phyloP scores from a whole-genome alignment of 495 filamentous ascomycete species.

The Thermothielavioides terrestris region DNA sequence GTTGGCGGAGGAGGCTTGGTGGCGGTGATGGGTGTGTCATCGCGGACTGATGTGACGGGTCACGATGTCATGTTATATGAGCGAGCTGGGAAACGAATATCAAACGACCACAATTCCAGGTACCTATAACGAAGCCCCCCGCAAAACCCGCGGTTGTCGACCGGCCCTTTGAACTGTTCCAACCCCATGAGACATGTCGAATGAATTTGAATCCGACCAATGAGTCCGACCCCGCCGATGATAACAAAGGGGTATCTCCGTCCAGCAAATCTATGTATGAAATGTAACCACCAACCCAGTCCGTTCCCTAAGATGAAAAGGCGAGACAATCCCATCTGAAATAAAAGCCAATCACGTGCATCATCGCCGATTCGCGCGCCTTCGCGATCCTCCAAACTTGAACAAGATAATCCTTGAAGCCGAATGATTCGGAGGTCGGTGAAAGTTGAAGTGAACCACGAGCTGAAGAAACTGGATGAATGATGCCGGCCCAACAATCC shows the following conservation, averaged over 20 bases:
- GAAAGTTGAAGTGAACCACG: too few relatives aligned
- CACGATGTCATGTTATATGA: conserved; percentile 3
- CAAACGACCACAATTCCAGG: not conserved
- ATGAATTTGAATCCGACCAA: too few relatives aligned
- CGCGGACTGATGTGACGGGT: not conserved
- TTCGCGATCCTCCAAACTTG: too few relatives aligned
- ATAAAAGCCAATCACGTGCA: too few relatives aligned
- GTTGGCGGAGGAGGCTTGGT: not conserved
- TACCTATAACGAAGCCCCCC: too few relatives aligned
- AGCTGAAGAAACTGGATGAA: too few relatives aligned
- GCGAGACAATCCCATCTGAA: not conserved
- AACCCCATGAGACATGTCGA: not conserved
- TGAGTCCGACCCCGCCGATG: not conserved
- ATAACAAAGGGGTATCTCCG: not conserved
- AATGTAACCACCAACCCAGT: not conserved
- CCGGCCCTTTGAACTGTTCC: not conserved
- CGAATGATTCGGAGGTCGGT: too few relatives aligned
- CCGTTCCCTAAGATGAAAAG: not conserved
- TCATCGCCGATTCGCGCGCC: too few relatives aligned
- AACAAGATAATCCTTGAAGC: too few relatives aligned
- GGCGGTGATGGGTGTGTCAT: not conserved
- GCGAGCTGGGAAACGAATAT: not conserved
- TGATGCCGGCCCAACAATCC: too few relatives aligned
- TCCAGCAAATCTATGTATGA: not conserved
- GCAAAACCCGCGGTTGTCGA: not conserved